Base-by-base conservation (phyloP, 352 stramenopile species). In the Phytopythium boreale region DNA sequence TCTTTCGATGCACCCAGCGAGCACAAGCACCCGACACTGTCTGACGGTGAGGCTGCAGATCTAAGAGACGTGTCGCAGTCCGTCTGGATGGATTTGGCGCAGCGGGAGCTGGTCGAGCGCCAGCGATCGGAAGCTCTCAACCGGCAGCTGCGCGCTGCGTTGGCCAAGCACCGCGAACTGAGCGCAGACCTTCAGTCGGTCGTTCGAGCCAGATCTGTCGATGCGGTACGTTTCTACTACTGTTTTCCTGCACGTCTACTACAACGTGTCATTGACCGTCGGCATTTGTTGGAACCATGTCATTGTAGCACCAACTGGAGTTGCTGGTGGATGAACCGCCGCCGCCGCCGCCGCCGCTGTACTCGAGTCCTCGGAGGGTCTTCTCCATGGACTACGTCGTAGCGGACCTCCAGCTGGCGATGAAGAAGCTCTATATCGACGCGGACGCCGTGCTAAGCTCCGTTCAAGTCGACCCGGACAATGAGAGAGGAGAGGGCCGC, bases 111-210 rank as follows among this genome's bases (percentile, higher is more conserved):
- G 9, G 20, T 56, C 31, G 24, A 55, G 5, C 22, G 67, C n/a
- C 51, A 66, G 4, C 36, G 60, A 2, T 61, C 66, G 4, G 66
- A 76, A 50, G 56, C 55, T 4, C 65, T 53, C 31, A 76, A 76
- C n/a, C 20, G 1, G 14, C 67, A 74, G 52, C 26, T 76, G 29
- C 69, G 62, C 34, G 46, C 31, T 12, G 57, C 72, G n/a, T 15
- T 76, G 61, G 49, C 34, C 44, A 71, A 67, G 41, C 63, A 76
- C 17, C 34, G 47, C n/a, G 61, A 70, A 24, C 46, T 68, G 11
- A 66, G 37, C 8, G 43, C 62, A 17, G 51, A 59, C 11, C 36
- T 76, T 0, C 60, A 63, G 2, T 49, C 49, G 11, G 1, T 73
- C 4, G 29, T 71, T 27, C 3, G 39, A 27, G 37, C 11, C n/a